phyloP scores from a whole-genome alignment of 495 filamentous ascomycete species.

The Coniosporium apollinis region DNA sequence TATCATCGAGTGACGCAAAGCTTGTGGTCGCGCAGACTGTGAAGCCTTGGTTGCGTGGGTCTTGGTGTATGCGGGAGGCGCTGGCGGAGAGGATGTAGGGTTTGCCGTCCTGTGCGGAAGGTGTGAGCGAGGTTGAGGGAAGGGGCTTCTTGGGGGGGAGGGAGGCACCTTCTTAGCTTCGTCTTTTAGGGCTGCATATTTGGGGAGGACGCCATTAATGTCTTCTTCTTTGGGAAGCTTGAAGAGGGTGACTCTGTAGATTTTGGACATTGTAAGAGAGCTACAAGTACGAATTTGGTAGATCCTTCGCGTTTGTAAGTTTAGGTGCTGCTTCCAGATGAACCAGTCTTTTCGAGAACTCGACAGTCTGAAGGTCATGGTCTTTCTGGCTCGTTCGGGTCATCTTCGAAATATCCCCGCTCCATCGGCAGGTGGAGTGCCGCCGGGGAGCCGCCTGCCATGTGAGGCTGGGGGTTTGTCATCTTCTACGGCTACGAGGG shows the following conservation, averaged over 20 bases:
- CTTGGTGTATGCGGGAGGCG: slow-evolving; percentile 29
- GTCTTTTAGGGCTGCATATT: slow-evolving; percentile 34
- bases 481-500: too few relatives aligned
- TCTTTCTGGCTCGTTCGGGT: too few relatives aligned
- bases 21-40: slow-evolving; percentile 40
- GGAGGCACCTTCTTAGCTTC: slow-evolving; percentile 33
- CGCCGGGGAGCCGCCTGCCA: too few relatives aligned
- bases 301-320: too few relatives aligned
- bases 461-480: too few relatives aligned
- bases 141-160: neutral
- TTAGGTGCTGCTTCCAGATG: too few relatives aligned
- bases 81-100: slow-evolving; percentile 42
- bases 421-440: too few relatives aligned
- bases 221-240: slow-evolving; percentile 36
- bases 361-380: too few relatives aligned
- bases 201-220: slow-evolving; percentile 27
- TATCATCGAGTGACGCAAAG: slow-evolving; percentile 47
- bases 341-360: too few relatives aligned
- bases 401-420: too few relatives aligned
- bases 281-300: too few relatives aligned
- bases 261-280: slow-evolving; percentile 22
- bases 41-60: slow-evolving; percentile 45
- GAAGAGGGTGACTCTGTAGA: slow-evolving; percentile 43
- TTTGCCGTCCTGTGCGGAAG: slow-evolving; percentile 36
- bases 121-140: slow-evolving; percentile 1